Conservation (phyloP, 805 yeast genomes). For the Saturnispora serradocipensis region DNA sequence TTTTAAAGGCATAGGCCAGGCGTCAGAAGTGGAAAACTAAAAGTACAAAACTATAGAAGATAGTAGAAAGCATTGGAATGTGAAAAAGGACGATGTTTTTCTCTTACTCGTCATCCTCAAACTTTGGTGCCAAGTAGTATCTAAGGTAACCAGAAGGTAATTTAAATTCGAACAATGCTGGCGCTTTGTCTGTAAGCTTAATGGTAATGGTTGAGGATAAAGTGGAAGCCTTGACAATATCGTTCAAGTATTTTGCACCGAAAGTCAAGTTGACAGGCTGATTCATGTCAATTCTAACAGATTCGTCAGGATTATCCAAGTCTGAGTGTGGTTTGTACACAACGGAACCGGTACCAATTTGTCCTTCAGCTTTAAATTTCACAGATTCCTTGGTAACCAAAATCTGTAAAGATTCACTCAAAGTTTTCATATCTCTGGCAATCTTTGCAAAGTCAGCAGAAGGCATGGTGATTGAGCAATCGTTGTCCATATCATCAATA, state of each 20-base stretch:
- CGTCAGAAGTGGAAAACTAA: neutral
- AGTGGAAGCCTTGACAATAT: conserved; percentile 84
- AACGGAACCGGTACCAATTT: conserved; percentile 79
- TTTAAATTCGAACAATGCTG: conserved; percentile 89
- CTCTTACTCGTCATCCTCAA: conserved; percentile 73
- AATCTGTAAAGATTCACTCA: conserved; percentile 82
- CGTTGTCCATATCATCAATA: conserved; percentile 90
- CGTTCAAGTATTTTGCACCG: conserved; percentile 84
- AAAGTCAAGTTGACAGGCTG: conserved; percentile 84
- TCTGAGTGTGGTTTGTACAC: conserved; percentile 77
- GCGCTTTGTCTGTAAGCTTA: conserved; percentile 82
- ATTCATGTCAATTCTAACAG: conserved; percentile 66
- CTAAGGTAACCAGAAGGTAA: conserved; percentile 87
- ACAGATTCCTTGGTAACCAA: conserved; percentile 87
- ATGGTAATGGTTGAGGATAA: conserved; percentile 71
- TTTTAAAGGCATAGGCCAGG: conserved; percentile 2
- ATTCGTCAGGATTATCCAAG: conserved; percentile 69
- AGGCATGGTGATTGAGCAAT: conserved; percentile 80
- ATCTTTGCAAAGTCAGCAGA: conserved; percentile 81
- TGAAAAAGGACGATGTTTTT: conserved; percentile 2
- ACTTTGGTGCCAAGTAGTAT: conserved; percentile 96
- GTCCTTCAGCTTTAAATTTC: conserved; percentile 85
- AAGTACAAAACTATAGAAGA: neutral
- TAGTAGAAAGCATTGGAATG: neutral
- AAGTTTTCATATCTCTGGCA: conserved; percentile 75